phyloP scores from a whole-genome alignment of 2,329 filamentous ascomycete genomes.

The Aureobasidium sp. region DNA sequence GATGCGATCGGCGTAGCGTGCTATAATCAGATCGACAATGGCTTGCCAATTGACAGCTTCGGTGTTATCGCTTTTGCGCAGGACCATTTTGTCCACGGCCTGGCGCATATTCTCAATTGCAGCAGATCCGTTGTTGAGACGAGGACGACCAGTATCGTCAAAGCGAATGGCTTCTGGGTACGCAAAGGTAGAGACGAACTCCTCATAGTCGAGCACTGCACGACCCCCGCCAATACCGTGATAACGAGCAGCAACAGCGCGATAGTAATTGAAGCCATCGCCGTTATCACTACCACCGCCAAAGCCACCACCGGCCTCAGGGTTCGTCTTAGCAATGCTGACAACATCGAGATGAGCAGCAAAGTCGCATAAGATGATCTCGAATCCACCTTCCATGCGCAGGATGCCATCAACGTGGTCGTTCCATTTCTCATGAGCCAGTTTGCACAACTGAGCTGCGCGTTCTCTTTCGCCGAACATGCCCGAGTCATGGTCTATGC shows the following conservation, averaged over 20 bases:
- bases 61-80: conserved; percentile 22
- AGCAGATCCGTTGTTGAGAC: conserved; percentile 32
- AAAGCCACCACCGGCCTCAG: conserved; percentile 3
- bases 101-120: conserved; percentile 34
- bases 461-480: conserved; percentile 45
- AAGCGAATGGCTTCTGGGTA: conserved; percentile 33
- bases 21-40: conserved; percentile 58
- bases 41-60: conserved; percentile 56
- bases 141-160: conserved; percentile 30
- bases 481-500: conserved; percentile 17
- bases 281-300: conserved; percentile 18
- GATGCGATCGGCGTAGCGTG: conserved; percentile 54
- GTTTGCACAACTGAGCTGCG: conserved; percentile 49
- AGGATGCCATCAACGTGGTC: conserved; percentile 55
- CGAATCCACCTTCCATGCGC: conserved; percentile 64
- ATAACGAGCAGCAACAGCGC: conserved; percentile 37
- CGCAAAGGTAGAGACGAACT: conserved; percentile 43
- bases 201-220: conserved; percentile 42
- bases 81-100: conserved; percentile 42
- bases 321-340: conserved; percentile 26
- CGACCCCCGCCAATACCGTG: conserved; percentile 39
- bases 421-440: conserved; percentile 46
- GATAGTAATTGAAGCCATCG: conserved; percentile 29
- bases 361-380: conserved; percentile 64
- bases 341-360: conserved; percentile 33